phyloP scores from a whole-genome alignment of 129 eudicot genomes.

The sunflower (Helianthus annuus) region DNA sequence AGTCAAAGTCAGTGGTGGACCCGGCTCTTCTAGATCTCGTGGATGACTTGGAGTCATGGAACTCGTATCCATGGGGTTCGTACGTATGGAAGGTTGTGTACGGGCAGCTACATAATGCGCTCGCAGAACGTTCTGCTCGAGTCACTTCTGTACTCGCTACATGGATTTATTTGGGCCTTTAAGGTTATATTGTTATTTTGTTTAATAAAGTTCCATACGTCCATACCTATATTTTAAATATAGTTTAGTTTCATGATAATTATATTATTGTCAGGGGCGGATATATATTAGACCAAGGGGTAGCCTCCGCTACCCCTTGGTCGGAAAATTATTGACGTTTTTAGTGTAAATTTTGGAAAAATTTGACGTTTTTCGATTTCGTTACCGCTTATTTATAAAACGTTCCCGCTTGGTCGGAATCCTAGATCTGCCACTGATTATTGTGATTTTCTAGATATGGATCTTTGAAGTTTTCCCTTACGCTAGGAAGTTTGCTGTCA shows the following conservation, averaged over 20 bases:
- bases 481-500: neutral
- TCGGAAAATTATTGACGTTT: no score
- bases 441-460: neutral
- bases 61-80: conserved; percentile 1
- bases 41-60: conserved; percentile 5
- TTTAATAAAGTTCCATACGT: neutral
- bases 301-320: no score
- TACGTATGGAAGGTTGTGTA: neutral
- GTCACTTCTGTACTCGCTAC: neutral
- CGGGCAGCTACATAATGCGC: neutral
- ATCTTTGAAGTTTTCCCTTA: conserved; percentile 9
- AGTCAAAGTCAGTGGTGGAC: neutral
- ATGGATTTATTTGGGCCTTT: conserved; percentile 10
- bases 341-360: no score
- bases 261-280: neutral
- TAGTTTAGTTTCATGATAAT: neutral
- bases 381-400: no score
- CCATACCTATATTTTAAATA: neutral
- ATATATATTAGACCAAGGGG: no score
- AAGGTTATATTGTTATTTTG: neutral
- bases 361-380: no score
- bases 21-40: neutral
- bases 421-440: no score
- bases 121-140: neutral
- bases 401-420: no score